Evolutionary conservation across 2,329 filamentous ascomycete species (phyloP), one percentile per base, ranked within the genome.

Genomic region (Talaromyces pinophilus): DNA sequence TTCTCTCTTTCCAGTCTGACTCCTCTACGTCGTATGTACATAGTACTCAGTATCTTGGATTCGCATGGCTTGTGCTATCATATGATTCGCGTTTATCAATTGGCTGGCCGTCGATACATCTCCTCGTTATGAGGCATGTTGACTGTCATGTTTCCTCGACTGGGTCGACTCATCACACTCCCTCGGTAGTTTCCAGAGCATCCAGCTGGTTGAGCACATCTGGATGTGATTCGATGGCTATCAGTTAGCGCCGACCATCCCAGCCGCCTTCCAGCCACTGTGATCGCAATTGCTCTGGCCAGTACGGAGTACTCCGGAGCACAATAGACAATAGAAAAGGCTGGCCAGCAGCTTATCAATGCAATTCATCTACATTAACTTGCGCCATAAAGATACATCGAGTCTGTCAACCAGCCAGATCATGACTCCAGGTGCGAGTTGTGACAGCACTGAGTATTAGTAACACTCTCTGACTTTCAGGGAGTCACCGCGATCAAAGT

Each of bases 221-320:
- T 38, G n/a, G 55, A n/a, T 33, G 5, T 44, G 59, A 60, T 60
- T 60, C 25, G 59, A 33, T 44, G 33, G 2, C 30, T 38, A 10
- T 25, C 33, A 38, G 5, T 59, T 44, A 59, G 57, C 57, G 57
- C 57, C 40, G 57, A n/a, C 38, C 38, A 42, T 42, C 40, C 55
- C 42, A 52, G 60, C 60, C 59, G 30, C 46, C 40, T 42, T 40
- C 60, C 60, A 62, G 46, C 60, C 60, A 62, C 42, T 52, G 25
- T 15, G 38, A 59, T 44, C 15, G 33, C 55, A 42, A 25, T 19
- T 59, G 33, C 30, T 40, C 19, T 42, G 15, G 19, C 55, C 28
- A 44, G 17, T 17, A 44, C 6, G 6, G 40, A 22, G 40, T 44
- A 8, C 42, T 8, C 30, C 30, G 7, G 5, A 33, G 30, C 30